Percentiles rank a stretch among this genome's conserved stretches.
Conservation (phyloP, 2,329 filamentous ascomycete species). For the Verticillium longisporum region DNA sequence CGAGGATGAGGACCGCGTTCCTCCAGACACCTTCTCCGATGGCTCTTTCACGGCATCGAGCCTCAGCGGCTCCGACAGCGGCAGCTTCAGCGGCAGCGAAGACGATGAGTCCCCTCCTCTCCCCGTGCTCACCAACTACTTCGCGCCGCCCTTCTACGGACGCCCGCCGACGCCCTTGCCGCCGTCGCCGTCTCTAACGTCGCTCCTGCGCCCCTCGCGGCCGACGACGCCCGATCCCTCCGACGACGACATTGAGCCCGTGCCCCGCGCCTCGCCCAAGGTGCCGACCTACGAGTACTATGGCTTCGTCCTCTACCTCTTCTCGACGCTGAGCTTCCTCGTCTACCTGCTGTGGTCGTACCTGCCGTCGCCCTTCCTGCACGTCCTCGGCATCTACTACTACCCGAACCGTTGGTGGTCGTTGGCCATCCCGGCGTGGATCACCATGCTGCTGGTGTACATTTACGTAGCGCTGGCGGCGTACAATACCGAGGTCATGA, state of each 20-base stretch:
- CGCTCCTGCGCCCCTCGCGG: constrained; percentile 81
- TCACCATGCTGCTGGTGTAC: constrained; percentile 83
- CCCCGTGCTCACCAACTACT: constrained; percentile 46
- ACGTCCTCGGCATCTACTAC: constrained; percentile 90
- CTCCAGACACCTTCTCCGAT: constrained; percentile 4
- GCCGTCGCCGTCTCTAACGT: constrained; percentile 86
- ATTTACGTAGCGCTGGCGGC: constrained; percentile 88
- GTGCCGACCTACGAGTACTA: constrained; percentile 99
- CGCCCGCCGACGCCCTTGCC: constrained; percentile 88
- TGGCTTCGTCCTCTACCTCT: constrained; percentile 93
- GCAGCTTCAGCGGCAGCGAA: constrained; percentile 2
- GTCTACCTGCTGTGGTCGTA: constrained; percentile 76
- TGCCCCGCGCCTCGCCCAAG: constrained; percentile 81
- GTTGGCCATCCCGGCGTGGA: constrained; percentile 81
- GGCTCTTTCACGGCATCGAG: neutral
- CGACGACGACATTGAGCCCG: constrained; percentile 72
- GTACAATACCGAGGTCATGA: constrained; percentile 88
- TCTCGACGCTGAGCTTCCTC: constrained; percentile 74
- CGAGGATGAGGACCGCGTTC: constrained; percentile 12
- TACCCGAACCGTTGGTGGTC: constrained; percentile 99
- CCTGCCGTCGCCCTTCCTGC: constrained; percentile 83
- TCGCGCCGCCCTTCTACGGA: constrained; percentile 88
- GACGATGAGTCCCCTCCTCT: constrained; percentile 20
- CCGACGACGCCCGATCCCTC: constrained; percentile 90
- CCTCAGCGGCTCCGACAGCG: neutral